phyloP scores from a whole-genome alignment of 257 asterid species.

The Solanum chiquidenum region DNA sequence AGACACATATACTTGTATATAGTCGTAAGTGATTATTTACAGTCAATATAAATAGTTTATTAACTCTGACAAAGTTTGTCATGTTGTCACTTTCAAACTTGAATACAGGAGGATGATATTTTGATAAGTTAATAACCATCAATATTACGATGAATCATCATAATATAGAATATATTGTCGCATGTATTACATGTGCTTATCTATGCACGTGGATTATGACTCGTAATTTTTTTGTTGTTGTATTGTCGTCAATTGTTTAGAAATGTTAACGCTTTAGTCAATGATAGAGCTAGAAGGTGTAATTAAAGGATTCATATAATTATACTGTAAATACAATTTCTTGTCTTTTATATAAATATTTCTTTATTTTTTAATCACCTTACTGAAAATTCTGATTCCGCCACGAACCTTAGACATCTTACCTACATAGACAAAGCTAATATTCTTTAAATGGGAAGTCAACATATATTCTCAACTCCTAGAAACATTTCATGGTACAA shows the following conservation, averaged over 20 bases:
- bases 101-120: background rate
- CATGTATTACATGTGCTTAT: background rate
- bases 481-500: background rate
- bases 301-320: background rate
- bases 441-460: background rate
- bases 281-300: background rate
- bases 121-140: background rate
- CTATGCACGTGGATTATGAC: background rate
- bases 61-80: background rate
- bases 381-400: fast-evolving
- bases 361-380: background rate
- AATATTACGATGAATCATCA: background rate
- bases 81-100: background rate
- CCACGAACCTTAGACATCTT: fast-evolving
- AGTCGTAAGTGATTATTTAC: background rate
- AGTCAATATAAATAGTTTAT: background rate
- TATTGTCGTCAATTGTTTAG: background rate
- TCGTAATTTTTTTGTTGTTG: background rate
- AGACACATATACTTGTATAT: background rate
- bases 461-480: background rate
- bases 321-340: background rate
- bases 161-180: no score
- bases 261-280: background rate
- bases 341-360: background rate
- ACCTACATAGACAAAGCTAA: background rate